Evolutionary conservation across 78 protist species (phyloP).

Genomic region (Dictyostelium brefeldianum): DNA sequence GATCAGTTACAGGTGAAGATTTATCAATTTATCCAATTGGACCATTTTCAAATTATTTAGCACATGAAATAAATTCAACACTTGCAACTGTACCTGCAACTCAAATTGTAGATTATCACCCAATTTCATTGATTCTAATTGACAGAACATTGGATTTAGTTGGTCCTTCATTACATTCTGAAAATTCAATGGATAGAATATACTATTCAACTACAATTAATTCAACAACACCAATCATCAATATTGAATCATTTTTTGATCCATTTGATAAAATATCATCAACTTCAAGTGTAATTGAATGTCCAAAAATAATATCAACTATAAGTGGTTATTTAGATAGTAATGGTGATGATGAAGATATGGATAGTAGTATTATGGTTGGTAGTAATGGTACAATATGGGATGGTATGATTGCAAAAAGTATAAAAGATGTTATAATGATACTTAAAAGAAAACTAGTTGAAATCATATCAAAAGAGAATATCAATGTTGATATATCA

Average conservation of each 20-base stretch:
- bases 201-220: not conserved
- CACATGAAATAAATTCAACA: conserved; percentile 39
- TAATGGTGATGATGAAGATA: not conserved
- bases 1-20: conserved; percentile 50
- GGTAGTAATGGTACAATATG: not conserved
- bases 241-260: conserved; percentile 1
- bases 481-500: conserved; percentile 47
- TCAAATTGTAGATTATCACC: conserved; percentile 60
- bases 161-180: conserved; percentile 62
- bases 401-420: conserved; percentile 19
- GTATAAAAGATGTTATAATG: conserved; percentile 48
- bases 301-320: conserved; percentile 17
- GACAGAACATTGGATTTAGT: conserved; percentile 69
- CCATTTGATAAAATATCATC: not conserved
- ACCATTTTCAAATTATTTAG: conserved; percentile 34
- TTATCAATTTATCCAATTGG: conserved; percentile 58
- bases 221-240: not conserved
- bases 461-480: conserved; percentile 57
- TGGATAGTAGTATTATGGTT: not conserved
- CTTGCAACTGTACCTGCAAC: not conserved
- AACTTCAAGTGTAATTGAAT: not conserved
- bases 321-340: not conserved
- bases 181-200: conserved; percentile 64
- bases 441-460: conserved; percentile 41
- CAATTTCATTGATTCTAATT: conserved; percentile 47